A percentile compares a stretch with the other conserved stretches of the same genome.
phyloP scores from a whole-genome alignment of 139 green algal genomes.

The Volvox reticuliferus region DNA sequence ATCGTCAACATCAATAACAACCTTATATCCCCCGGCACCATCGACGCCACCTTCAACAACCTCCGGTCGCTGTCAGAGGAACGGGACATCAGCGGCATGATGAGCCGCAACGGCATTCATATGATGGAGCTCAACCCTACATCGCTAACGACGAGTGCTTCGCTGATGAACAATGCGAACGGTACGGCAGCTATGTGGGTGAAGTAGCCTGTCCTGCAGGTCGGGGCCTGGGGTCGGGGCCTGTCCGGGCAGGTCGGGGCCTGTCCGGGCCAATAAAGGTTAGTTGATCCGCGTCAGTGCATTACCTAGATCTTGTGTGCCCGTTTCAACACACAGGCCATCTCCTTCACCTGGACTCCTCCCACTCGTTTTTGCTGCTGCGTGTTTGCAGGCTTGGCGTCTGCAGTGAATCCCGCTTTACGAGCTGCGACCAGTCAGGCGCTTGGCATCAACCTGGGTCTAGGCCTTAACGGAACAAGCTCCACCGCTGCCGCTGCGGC shows the following conservation, averaged over 20 bases:
- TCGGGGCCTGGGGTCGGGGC: too few relatives aligned
- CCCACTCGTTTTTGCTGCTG: too few relatives aligned
- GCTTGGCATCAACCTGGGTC: slow-evolving; percentile 43
- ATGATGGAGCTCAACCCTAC: slow-evolving; percentile 24
- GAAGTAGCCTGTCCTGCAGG: too few relatives aligned
- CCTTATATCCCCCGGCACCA: slow-evolving; percentile 14
- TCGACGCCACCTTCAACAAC: slow-evolving; percentile 47
- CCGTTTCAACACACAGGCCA: too few relatives aligned
- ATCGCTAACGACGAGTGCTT: background rate
- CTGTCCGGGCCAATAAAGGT: too few relatives aligned
- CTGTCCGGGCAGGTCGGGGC: too few relatives aligned
- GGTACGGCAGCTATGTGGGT: background rate
- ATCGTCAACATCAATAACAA: slow-evolving; percentile 39
- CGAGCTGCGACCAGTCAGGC: slow-evolving; percentile 48
- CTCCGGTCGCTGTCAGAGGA: slow-evolving; percentile 60
- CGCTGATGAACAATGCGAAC: slow-evolving; percentile 8
- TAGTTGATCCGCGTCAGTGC: too few relatives aligned
- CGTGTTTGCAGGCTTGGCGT: background rate
- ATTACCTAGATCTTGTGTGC: too few relatives aligned
- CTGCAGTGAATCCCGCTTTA: slow-evolving; percentile 35
- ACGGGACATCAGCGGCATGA: slow-evolving; percentile 42
- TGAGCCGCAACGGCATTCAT: slow-evolving; percentile 32
- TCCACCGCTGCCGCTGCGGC: slow-evolving; percentile 36
- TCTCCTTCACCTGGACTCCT: too few relatives aligned
- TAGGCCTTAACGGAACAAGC: slow-evolving; percentile 47